Evolutionary conservation across 805 yeast genomes (phyloP).

Genomic region (Metschnikowia anglica): DNA sequence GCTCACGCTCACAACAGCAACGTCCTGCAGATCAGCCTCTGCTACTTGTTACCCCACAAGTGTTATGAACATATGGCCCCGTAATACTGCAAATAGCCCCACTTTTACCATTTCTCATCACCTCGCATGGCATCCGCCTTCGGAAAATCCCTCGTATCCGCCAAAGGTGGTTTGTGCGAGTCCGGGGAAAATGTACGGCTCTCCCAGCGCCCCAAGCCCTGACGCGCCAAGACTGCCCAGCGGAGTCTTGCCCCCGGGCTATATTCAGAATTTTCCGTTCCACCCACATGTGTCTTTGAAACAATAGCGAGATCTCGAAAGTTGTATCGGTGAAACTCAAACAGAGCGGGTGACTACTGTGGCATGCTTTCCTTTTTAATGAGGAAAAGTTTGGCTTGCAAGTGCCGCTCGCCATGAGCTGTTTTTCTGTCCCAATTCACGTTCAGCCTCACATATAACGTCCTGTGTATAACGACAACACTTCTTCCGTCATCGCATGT

Average conservation of each 20-base stretch:
- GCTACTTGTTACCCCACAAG: constrained; percentile 12
- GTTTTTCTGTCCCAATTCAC: constrained; percentile 1
- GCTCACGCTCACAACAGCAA: neutral
- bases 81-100: constrained; percentile 6
- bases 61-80: neutral
- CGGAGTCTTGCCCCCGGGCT: too few species aligned
- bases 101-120: neutral
- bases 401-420: constrained; percentile 1
- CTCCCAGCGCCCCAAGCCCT: neutral
- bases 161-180: neutral
- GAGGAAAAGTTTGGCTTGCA: neutral
- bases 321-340: too few species aligned
- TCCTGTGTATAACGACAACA: neutral
- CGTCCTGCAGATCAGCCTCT: neutral
- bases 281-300: too few species aligned
- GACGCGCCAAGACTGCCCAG: neutral
- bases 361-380: too few species aligned
- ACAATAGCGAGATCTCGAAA: too few species aligned
- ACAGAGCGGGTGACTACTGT: too few species aligned
- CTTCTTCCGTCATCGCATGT: neutral
- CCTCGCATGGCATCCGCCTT: neutral
- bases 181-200: constrained; percentile 1
- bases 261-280: too few species aligned
- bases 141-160: constrained; percentile 6
- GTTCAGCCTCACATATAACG: neutral